These are phyloP conservation scores for Pseudocercospora vitis DNA, from an alignment of 2,329 filamentous ascomycete genomes.

Conservation along the genomic window DNA sequence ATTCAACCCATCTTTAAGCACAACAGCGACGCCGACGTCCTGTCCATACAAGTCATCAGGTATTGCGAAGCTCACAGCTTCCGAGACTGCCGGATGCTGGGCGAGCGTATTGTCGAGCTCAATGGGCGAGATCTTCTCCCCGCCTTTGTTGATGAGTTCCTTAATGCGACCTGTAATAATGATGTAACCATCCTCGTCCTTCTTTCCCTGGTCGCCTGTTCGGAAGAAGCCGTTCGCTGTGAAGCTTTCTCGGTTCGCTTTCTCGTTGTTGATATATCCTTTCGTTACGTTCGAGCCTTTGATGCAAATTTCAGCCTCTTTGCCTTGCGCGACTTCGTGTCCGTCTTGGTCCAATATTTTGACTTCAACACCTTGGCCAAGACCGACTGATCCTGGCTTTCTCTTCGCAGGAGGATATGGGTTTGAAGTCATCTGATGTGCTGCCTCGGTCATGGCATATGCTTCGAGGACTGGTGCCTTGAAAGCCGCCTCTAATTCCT, in stretches of 20 bases:
- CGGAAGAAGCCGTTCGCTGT: constrained; percentile 78
- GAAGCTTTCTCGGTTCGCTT: constrained; percentile 73
- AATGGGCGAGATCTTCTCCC: constrained; percentile 86
- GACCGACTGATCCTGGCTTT: constrained; percentile 77
- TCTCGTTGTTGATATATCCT: constrained; percentile 80
- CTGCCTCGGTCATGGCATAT: constrained; percentile 89
- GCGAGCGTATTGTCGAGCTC: constrained; percentile 81
- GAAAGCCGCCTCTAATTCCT: constrained; percentile 73
- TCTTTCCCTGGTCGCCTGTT: constrained; percentile 82
- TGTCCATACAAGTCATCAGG: constrained; percentile 82
- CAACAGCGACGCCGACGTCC: constrained; percentile 74
- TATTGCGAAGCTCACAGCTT: constrained; percentile 81
- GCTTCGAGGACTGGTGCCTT: constrained; percentile 81
- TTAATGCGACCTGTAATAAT: constrained; percentile 90
- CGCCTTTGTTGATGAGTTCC: constrained; percentile 87
- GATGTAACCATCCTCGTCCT: constrained; percentile 77
- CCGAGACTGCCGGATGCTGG: constrained; percentile 69
- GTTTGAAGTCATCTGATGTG: constrained; percentile 78
- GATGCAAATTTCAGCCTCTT: constrained; percentile 80
- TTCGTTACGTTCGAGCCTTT: constrained; percentile 78
- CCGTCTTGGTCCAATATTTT: constrained; percentile 72
- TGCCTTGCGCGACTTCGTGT: constrained; percentile 65
- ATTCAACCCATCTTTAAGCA: constrained; percentile 63
- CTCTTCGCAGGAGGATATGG: constrained; percentile 64
- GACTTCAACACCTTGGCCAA: constrained; percentile 81